A percentile compares a stretch with the other conserved stretches of the same genome.
Evolutionary conservation across 768 basidiomycete species (phyloP).

Genomic region (Auricularia heimuer): DNA sequence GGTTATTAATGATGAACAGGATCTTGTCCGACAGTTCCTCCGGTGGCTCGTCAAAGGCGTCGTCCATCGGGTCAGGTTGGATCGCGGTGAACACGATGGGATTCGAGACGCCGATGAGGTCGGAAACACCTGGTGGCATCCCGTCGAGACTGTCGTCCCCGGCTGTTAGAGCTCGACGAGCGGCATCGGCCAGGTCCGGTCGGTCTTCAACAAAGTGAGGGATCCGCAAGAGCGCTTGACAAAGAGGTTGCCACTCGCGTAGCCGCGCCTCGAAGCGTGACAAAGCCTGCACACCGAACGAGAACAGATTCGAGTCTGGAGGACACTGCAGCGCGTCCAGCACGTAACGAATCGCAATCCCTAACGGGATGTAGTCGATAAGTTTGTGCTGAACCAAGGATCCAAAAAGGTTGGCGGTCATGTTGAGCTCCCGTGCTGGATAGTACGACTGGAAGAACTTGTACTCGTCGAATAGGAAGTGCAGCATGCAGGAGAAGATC

Average conservation of each 20-base stretch:
- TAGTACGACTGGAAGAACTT: slow-evolving; percentile 98
- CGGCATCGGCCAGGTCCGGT: slow-evolving; percentile 65
- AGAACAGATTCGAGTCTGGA: slow-evolving; percentile 87
- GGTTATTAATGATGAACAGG: slow-evolving; percentile 95
- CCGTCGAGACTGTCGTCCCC: slow-evolving; percentile 32
- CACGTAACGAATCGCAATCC: slow-evolving; percentile 94
- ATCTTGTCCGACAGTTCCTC: slow-evolving; percentile 90
- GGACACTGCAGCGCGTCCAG: slow-evolving; percentile 87
- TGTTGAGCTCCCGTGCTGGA: slow-evolving; percentile 84
- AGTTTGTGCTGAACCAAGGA: slow-evolving; percentile 90
- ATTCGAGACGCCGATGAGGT: slow-evolving; percentile 16
- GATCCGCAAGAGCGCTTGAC: slow-evolving; percentile 79
- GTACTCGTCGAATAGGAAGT: slow-evolving; percentile 99
- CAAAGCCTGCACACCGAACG: slow-evolving; percentile 89
- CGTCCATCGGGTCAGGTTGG: slow-evolving; percentile 58
- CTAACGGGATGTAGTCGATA: slow-evolving; percentile 87
- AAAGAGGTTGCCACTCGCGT: slow-evolving; percentile 86
- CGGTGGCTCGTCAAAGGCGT: slow-evolving; percentile 53
- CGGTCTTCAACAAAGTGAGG: slow-evolving; percentile 78
- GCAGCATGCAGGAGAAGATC: slow-evolving; percentile 98
- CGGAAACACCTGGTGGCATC: slow-evolving; percentile 23
- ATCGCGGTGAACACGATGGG: slow-evolving; percentile 62
- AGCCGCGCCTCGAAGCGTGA: slow-evolving; percentile 79
- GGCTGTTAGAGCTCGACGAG: slow-evolving; percentile 56
- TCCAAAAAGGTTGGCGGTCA: slow-evolving; percentile 95